phyloP scores from a whole-genome alignment of 768 basidiomycete species.

The Hypholoma sublateritium region DNA sequence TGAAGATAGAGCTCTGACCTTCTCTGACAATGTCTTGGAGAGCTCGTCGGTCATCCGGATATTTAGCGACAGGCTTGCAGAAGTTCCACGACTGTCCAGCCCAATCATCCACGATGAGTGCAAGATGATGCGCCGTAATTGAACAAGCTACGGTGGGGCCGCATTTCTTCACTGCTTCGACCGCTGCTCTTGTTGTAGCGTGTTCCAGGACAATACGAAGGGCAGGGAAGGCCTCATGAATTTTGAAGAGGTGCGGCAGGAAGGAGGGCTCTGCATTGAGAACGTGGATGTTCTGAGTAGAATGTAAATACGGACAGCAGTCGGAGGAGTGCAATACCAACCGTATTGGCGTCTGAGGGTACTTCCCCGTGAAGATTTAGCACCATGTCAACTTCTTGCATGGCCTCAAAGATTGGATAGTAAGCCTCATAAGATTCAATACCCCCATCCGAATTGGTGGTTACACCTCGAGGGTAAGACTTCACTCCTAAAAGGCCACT shows the following conservation, averaged over 20 bases:
- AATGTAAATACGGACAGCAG: not conserved
- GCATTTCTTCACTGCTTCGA: slow-evolving; percentile 79
- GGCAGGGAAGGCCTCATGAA: slow-evolving; percentile 82
- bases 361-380: slow-evolving; percentile 97
- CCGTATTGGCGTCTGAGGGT: slow-evolving; percentile 73
- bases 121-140: slow-evolving; percentile 96
- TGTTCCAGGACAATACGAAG: slow-evolving; percentile 97
- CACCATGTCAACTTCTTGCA: slow-evolving; percentile 93
- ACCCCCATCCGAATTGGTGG: slow-evolving; percentile 94
- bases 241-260: slow-evolving; percentile 79
- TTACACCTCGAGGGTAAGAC: slow-evolving; percentile 96
- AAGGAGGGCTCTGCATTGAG: slow-evolving; percentile 92
- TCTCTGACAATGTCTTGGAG: slow-evolving; percentile 73
- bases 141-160: slow-evolving; percentile 90
- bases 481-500: slow-evolving; percentile 63
- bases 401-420: slow-evolving; percentile 89
- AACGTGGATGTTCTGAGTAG: slow-evolving; percentile 77
- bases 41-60: slow-evolving; percentile 86
- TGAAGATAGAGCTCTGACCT: slow-evolving; percentile 41
- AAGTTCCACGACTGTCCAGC: slow-evolving; percentile 94
- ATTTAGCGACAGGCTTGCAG: slow-evolving; percentile 98
- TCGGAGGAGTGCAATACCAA: slow-evolving; percentile 33
- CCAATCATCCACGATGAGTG: slow-evolving; percentile 94
- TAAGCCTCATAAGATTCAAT: slow-evolving; percentile 95
- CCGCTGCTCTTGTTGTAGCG: slow-evolving; percentile 89